Percentiles rank a stretch among this genome's conserved stretches.
These are phyloP conservation scores for Talaromyces rugulosus DNA, from an alignment of 2,329 filamentous ascomycete species.

Conservation along the genomic window DNA sequence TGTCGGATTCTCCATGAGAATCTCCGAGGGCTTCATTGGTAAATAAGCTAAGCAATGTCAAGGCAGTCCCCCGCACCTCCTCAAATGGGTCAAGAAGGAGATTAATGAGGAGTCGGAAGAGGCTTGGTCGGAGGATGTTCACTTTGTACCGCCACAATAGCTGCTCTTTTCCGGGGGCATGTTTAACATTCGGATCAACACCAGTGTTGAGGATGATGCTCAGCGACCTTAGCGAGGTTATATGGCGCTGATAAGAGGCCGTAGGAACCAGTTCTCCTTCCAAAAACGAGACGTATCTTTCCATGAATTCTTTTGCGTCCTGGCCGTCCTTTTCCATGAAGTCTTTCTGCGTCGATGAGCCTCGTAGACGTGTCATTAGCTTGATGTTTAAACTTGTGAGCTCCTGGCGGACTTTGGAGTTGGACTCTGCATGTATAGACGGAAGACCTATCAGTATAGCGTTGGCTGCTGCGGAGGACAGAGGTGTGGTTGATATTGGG, in stretches of 20 bases:
- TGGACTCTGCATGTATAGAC: constrained; percentile 74
- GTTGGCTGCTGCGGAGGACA: constrained; percentile 58
- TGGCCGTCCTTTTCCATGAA: constrained; percentile 24
- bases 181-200: constrained; percentile 50
- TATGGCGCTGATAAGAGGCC: constrained; percentile 85
- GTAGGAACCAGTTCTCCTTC: constrained; percentile 71
- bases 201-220: constrained; percentile 65
- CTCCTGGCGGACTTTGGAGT: constrained; percentile 81
- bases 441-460: constrained; percentile 63
- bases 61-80: constrained; percentile 66
- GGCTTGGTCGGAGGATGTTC: constrained; percentile 35
- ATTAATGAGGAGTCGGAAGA: constrained; percentile 63
- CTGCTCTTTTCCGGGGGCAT: constrained; percentile 40
- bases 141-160: constrained; percentile 48
- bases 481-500: constrained; percentile 67
- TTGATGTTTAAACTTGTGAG: constrained; percentile 69
- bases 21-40: constrained; percentile 26
- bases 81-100: constrained; percentile 87
- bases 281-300: constrained; percentile 71
- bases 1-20: constrained; percentile 18
- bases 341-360: constrained; percentile 38
- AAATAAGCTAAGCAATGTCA: constrained; percentile 42
- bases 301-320: constrained; percentile 52
- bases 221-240: constrained; percentile 71
- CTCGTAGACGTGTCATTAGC: constrained; percentile 72